Base-by-base conservation (phyloP, 169 alveolate species). In the Amoebophrya sp. region DNA sequence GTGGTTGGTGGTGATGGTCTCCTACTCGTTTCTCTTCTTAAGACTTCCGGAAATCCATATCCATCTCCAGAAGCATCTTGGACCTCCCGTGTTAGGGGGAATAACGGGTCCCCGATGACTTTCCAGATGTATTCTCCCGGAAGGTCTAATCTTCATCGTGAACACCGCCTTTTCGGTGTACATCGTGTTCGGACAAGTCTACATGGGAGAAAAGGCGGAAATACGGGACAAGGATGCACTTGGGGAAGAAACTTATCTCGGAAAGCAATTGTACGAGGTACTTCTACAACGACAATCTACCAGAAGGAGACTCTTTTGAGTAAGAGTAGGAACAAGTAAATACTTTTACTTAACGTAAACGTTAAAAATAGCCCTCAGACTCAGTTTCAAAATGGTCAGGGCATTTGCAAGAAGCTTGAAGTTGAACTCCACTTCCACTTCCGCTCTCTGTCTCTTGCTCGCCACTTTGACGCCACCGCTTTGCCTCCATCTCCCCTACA, bases 231-330 rank as follows among this genome's bases (percentile, higher is more conserved):
- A 26, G 36, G 83, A 65, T 36, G 36, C 83, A 0, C 26, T 65
- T 0, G 83, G 83, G 26, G 83, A 65, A 18, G 83, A 65, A 26
- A 26, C 33, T 10, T 65, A 65, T 65, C n/a, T 65, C 38, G 83
- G 83, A 6, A 65, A 65, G 83, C 83, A 65, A 26, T 0, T 65
- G 83, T 65, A 65, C 26, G 83, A 65, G 83, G 83, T 65, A 65
- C 76, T 53, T 53, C 23, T 53, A 14, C 23, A 53, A n/a, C n/a
- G n/a, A n/a, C n/a, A n/a, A n/a, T n/a, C n/a, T n/a, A n/a, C n/a
- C n/a, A n/a, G n/a, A n/a, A n/a, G n/a, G n/a, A n/a, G n/a, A n/a
- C n/a, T n/a, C n/a, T n/a, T n/a, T n/a, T n/a, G n/a, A n/a, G n/a
- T n/a, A n/a, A n/a, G n/a, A n/a, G n/a, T n/a, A n/a, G n/a, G n/a